Percentiles rank a stretch among this genome's conserved stretches.
phyloP scores from a whole-genome alignment of 2,329 filamentous ascomycete genomes.

The Aspergillus alliaceus region DNA sequence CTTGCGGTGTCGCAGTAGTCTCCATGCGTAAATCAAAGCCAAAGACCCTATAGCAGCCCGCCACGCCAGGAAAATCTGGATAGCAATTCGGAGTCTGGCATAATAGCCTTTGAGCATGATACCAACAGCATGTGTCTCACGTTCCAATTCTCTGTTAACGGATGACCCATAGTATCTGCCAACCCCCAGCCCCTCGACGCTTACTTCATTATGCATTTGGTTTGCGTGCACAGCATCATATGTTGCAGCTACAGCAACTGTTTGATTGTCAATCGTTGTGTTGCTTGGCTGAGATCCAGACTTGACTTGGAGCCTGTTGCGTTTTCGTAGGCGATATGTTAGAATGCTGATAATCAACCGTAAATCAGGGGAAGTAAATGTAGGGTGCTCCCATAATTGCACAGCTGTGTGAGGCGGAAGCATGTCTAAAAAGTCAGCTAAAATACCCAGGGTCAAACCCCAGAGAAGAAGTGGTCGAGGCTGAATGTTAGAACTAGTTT shows the following conservation, averaged over 20 bases:
- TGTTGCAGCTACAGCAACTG: slow-evolving; percentile 31
- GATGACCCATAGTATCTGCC: slow-evolving; percentile 32
- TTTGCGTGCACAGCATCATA: slow-evolving; percentile 12
- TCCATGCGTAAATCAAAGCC: slow-evolving; percentile 31
- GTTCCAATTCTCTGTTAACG: slow-evolving; percentile 22
- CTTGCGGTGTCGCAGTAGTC: slow-evolving; percentile 22
- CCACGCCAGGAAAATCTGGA: slow-evolving; percentile 42
- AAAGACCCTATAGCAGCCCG: slow-evolving; percentile 33
- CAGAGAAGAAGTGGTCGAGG: slow-evolving; percentile 60
- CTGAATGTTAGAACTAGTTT: slow-evolving; percentile 31
- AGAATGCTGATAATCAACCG: slow-evolving; percentile 60
- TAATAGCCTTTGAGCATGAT: slow-evolving; percentile 48
- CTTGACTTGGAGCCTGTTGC: slow-evolving; percentile 44
- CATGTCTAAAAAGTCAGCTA: slow-evolving; percentile 67
- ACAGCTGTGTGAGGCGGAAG: slow-evolving; percentile 64
- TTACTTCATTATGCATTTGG: slow-evolving; percentile 36
- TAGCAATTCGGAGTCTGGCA: slow-evolving; percentile 38
- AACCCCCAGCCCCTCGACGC: slow-evolving; percentile 40
- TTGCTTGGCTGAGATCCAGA: slow-evolving; percentile 30
- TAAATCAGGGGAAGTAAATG: slow-evolving; percentile 64
- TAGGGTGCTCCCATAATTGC: slow-evolving; percentile 66
- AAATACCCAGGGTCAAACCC: slow-evolving; percentile 67
- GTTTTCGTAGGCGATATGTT: slow-evolving; percentile 57
- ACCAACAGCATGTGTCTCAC: slow-evolving; percentile 38
- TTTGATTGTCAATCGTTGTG: slow-evolving; percentile 35